A percentile compares a stretch with the other conserved stretches of the same genome.
Conservation (phyloP, 2,329 filamentous ascomycete species). For the Pestalotiopsis sp. region DNA sequence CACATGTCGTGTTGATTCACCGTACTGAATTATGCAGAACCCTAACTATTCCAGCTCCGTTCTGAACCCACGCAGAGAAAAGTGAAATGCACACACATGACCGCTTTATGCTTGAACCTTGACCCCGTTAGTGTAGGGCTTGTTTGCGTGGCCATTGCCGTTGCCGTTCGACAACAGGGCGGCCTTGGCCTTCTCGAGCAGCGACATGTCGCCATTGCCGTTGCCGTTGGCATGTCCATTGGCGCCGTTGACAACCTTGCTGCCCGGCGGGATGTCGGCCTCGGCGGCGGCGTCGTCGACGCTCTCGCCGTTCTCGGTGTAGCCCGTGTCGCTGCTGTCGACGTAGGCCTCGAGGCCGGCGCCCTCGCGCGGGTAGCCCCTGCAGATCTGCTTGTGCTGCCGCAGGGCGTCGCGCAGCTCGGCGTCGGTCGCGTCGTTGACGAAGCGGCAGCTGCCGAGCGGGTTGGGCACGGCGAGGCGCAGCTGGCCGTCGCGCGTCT, state of each 20-base stretch:
- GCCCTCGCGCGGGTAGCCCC: conserved; percentile 63
- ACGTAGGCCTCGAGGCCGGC: conserved; percentile 71
- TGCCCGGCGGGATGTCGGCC: conserved; percentile 16
- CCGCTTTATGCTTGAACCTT: conserved; percentile 25
- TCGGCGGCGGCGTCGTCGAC: conserved; percentile 20
- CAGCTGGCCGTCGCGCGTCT: conserved; percentile 70
- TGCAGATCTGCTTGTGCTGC: conserved; percentile 66
- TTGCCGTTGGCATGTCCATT: conserved; percentile 1
- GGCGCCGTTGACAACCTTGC: not conserved
- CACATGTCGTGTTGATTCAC: not conserved
- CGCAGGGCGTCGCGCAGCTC: conserved; percentile 64
- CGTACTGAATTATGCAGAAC: not conserved
- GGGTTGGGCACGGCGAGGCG: conserved; percentile 71
- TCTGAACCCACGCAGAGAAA: not conserved
- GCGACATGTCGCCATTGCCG: conserved; percentile 10
- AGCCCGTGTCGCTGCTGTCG: conserved; percentile 69
- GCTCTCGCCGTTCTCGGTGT: conserved; percentile 45
- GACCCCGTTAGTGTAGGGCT: conserved; percentile 20
- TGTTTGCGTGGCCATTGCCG: conserved; percentile 12
- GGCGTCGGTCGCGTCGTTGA: conserved; percentile 66
- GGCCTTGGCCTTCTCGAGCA: conserved; percentile 15
- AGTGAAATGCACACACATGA: not conserved
- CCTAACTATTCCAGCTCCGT: not conserved
- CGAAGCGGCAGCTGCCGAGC: conserved; percentile 66
- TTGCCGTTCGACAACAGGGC: conserved; percentile 15